A percentile compares a stretch with the other conserved stretches of the same genome.
Conservation (phyloP, 345 rosid species). For the Citrus mangshanensis region DNA sequence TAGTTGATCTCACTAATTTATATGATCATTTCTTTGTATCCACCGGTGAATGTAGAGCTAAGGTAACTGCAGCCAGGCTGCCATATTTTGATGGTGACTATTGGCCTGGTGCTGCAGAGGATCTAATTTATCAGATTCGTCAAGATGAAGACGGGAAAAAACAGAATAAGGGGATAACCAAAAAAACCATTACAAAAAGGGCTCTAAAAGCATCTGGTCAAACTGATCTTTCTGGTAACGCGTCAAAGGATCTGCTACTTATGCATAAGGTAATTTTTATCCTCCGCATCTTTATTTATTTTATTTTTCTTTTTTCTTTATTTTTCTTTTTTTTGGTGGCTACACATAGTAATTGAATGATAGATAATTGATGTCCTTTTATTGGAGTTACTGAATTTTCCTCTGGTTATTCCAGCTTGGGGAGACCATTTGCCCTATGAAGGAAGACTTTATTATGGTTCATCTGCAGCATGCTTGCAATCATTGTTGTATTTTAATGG, state of each 20-base stretch:
- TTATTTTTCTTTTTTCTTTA: too few species aligned
- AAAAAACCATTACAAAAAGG: constrained; percentile 91
- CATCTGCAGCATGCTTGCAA: constrained; percentile 91
- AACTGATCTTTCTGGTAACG: constrained; percentile 82
- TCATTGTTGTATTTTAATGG: constrained; percentile 91
- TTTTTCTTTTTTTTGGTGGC: not conserved
- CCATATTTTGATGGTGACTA: constrained; percentile 99
- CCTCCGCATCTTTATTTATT: constrained; percentile 5
- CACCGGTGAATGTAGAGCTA: constrained; percentile 83
- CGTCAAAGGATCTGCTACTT: constrained; percentile 84
- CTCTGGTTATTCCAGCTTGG: constrained; percentile 65
- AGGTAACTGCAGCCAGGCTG: constrained; percentile 95
- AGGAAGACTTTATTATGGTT: constrained; percentile 99
- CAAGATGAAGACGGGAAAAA: constrained; percentile 97
- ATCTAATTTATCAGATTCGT: constrained; percentile 77
- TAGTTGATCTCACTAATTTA: constrained; percentile 75
- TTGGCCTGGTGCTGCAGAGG: constrained; percentile 99
- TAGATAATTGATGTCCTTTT: not conserved
- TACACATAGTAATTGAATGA: not conserved
- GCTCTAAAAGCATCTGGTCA: constrained; percentile 98
- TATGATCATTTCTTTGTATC: constrained; percentile 90
- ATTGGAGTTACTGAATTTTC: not conserved
- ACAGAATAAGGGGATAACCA: constrained; percentile 71
- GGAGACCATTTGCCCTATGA: constrained; percentile 95
- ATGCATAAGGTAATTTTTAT: constrained; percentile 80